A percentile compares a stretch with the other conserved stretches of the same genome.
phyloP scores from a whole-genome alignment of 1,284 basidiomycete genomes.

The Tylopilus sp. region DNA sequence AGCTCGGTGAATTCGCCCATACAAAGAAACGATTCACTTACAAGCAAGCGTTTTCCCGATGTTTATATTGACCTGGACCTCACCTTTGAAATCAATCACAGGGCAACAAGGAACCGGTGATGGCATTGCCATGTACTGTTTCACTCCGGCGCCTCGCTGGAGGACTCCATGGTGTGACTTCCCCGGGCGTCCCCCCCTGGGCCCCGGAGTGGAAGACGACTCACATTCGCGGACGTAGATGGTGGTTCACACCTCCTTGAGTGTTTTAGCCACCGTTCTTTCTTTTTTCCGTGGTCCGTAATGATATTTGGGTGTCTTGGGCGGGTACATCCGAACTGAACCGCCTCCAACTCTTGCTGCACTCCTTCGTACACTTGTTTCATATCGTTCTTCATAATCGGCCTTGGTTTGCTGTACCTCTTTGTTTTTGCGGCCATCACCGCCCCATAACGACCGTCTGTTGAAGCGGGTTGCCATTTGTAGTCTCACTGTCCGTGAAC shows the following conservation, averaged over 20 bases:
- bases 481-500: background rate
- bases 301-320: conserved; percentile 21
- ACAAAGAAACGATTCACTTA: conserved; percentile 81
- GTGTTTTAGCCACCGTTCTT: background rate
- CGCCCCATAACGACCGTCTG: background rate
- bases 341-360: conserved; percentile 6
- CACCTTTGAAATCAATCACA: conserved; percentile 6
- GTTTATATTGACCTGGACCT: background rate
- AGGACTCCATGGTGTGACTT: background rate
- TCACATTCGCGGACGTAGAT: too few relatives aligned
- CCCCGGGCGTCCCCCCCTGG: background rate
- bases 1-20: conserved; percentile 91
- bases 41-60: conserved; percentile 49
- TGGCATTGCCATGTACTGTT: background rate
- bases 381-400: too few relatives aligned
- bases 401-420: too few relatives aligned
- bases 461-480: background rate
- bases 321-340: conserved; percentile 32
- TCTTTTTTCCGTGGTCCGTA: conserved; percentile 24
- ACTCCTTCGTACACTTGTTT: background rate
- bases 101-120: conserved; percentile 31
- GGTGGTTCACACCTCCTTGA: too few relatives aligned
- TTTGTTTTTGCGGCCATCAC: conserved; percentile 4
- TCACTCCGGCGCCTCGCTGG: background rate
- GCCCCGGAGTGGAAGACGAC: conserved; percentile 1